Base-by-base conservation (phyloP, 257 asterid species). In the Nicotiana attenuata region DNA sequence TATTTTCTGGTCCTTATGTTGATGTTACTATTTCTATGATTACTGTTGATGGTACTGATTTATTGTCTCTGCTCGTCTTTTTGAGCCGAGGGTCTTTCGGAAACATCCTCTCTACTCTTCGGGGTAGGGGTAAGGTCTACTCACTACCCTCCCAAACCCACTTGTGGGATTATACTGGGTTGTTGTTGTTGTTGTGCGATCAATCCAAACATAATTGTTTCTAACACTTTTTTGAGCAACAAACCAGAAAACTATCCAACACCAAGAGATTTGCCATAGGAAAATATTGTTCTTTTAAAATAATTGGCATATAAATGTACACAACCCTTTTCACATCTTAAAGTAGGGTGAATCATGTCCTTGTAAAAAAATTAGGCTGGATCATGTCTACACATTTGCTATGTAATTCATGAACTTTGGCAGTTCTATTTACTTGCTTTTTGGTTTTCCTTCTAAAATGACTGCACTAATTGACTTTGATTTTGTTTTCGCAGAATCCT, bases 401-500 rank as follows among this genome's bases (percentile, higher is more conserved):
- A 57, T 57, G 64, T 57, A 17, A 57, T 19, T 57, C 26, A 57
- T 57, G 64, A 57, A 57, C 22, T 19, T 57, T 5, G n/a, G 64
- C 64, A 19, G 64, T 17, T 71, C 59, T 71, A 9, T 50, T 71
- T 47, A 47, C 79, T 50, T 73, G 41, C 79, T 8, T 73, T 22
- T 47, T 47, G 52, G 4, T 47, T 73, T 73, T 47, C 79, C 24
- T 75, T 52, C 64, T 26, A 75, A 47, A 50, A 26, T 75, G 38
- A 75, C 8, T 24, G 10, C 63, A 50, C 63, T 24, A 26, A 31
- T 45, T 80, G 56, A 35, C 13, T 71, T 53, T 35, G 57, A 8
- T 75, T 41, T 86, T 81, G 29, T 78, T 75, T 81, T 68, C 86
- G 65, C 95, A 93, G 98, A 90, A 84, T 86, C 95, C 93, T 66